phyloP scores from a whole-genome alignment of 225 moss, liverwort and hornwort species.

The Polytrichum commune region DNA sequence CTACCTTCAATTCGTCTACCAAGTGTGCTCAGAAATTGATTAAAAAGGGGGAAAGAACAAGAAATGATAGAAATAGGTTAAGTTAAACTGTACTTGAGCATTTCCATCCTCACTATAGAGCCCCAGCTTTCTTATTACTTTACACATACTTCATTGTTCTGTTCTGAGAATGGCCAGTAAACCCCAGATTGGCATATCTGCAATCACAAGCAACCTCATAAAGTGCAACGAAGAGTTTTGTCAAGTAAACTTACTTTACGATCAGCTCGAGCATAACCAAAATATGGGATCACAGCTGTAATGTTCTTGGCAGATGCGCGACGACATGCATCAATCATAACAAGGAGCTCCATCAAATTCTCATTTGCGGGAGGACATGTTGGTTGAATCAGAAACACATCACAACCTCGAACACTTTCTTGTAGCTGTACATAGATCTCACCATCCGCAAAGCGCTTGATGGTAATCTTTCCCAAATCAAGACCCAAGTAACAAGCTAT shows the following conservation, averaged over 20 bases:
- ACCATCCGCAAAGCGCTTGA: constrained; percentile 71
- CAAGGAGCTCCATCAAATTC: constrained; percentile 68
- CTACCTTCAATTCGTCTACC: too few species aligned
- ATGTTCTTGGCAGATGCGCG: constrained; percentile 69
- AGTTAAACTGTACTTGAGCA: too few species aligned
- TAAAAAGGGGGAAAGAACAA: too few species aligned
- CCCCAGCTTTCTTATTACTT: too few species aligned
- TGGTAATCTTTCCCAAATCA: constrained; percentile 43
- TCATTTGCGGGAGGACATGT: constrained; percentile 70
- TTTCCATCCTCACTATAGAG: too few species aligned
- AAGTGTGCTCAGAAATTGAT: too few species aligned
- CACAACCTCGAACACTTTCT: constrained; percentile 69
- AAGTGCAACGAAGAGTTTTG: not conserved
- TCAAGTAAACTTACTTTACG: constrained; percentile 40
- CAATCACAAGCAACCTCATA: not conserved
- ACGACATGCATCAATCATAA: constrained; percentile 75
- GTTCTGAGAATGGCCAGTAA: too few species aligned
- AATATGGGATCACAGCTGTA: constrained; percentile 69
- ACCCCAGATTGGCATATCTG: not conserved
- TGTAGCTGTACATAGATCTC: constrained; percentile 70
- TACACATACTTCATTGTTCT: too few species aligned
- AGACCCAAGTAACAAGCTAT: constrained; percentile 67
- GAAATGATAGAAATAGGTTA: too few species aligned
- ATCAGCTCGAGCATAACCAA: constrained; percentile 69
- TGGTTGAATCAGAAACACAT: constrained; percentile 63